phyloP scores from a whole-genome alignment of 148 eudicot species.

The Camellia japonica region DNA sequence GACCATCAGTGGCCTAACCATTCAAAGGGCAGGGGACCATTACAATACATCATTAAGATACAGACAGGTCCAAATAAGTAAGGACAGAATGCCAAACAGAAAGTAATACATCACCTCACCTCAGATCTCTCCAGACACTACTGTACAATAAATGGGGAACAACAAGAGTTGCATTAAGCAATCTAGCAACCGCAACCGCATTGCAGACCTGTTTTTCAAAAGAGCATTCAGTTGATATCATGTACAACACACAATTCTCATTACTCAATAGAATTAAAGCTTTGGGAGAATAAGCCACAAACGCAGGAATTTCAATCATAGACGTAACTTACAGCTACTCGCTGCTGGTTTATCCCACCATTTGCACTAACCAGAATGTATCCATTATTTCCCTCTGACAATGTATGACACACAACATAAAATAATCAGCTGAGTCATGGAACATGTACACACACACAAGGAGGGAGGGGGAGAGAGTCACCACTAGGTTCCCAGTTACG shows the following conservation, averaged over 20 bases:
- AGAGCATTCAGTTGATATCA: slow-evolving; percentile 13
- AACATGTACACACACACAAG: not conserved
- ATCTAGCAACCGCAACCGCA: slow-evolving; percentile 91
- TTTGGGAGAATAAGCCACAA: not conserved
- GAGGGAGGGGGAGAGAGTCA: slow-evolving; percentile 27
- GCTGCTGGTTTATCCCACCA: slow-evolving; percentile 99
- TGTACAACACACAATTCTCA: not conserved
- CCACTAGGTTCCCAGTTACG: slow-evolving; percentile 87
- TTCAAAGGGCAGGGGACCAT: not conserved
- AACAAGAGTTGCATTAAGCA: slow-evolving; percentile 96
- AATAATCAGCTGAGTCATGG: slow-evolving; percentile 16
- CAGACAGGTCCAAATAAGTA: not conserved
- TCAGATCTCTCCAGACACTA: slow-evolving; percentile 93
- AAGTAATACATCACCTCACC: slow-evolving; percentile 63
- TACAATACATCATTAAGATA: not conserved
- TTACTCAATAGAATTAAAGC: not conserved
- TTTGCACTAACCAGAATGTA: slow-evolving; percentile 89
- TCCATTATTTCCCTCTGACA: slow-evolving; percentile 81
- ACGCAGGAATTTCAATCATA: slow-evolving; percentile 7
- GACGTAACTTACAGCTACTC: slow-evolving; percentile 82
- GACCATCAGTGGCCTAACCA: not conserved
- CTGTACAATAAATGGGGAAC: slow-evolving; percentile 91
- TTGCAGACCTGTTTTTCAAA: slow-evolving; percentile 76
- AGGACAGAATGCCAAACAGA: not conserved
- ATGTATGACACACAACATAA: slow-evolving; percentile 7